These are phyloP conservation scores for Apiotrichum sp. DNA, from an alignment of 1,284 basidiomycete species.

Conservation along the genomic window DNA sequence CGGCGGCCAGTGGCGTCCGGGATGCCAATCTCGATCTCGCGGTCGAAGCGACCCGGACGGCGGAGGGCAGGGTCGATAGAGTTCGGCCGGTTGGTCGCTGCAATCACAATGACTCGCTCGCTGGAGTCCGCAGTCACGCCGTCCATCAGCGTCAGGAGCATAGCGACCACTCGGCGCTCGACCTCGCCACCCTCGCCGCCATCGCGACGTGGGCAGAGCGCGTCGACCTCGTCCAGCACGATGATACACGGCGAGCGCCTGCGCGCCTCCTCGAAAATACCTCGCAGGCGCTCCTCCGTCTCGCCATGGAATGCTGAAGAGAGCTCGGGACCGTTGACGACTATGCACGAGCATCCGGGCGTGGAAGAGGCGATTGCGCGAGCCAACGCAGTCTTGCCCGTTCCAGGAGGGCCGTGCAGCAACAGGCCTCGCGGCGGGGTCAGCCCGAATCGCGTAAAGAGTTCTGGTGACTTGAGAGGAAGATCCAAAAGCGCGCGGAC, in stretches of 20 bases:
- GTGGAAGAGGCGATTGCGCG: slow-evolving; percentile 75
- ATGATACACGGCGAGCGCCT: slow-evolving; percentile 81
- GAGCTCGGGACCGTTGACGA: slow-evolving; percentile 91
- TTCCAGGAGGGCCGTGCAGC: slow-evolving; percentile 86
- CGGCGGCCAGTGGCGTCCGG: slow-evolving; percentile 77
- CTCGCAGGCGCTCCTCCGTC: slow-evolving; percentile 83
- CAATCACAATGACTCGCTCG: slow-evolving; percentile 80
- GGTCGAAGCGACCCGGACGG: slow-evolving; percentile 88
- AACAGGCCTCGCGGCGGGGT: slow-evolving; percentile 85
- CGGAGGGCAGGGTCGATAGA: slow-evolving; percentile 93
- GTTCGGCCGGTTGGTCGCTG: slow-evolving; percentile 94
- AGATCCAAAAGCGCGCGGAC: slow-evolving; percentile 93
- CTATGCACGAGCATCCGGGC: slow-evolving; percentile 69
- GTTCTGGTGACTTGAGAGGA: slow-evolving; percentile 79
- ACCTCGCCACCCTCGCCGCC: slow-evolving; percentile 83
- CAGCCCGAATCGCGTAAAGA: slow-evolving; percentile 82
- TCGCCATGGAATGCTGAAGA: slow-evolving; percentile 94
- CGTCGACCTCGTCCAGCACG: slow-evolving; percentile 94
- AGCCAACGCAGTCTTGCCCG: slow-evolving; percentile 88
- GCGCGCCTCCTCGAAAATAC: slow-evolving; percentile 80
- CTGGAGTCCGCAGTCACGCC: slow-evolving; percentile 60
- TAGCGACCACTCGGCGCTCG: slow-evolving; percentile 91
- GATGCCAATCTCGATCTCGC: slow-evolving; percentile 95
- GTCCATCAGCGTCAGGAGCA: slow-evolving; percentile 88
- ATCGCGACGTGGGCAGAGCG: slow-evolving; percentile 82